Conservation (phyloP, 306 rosid species). For the Neltuma alba region DNA sequence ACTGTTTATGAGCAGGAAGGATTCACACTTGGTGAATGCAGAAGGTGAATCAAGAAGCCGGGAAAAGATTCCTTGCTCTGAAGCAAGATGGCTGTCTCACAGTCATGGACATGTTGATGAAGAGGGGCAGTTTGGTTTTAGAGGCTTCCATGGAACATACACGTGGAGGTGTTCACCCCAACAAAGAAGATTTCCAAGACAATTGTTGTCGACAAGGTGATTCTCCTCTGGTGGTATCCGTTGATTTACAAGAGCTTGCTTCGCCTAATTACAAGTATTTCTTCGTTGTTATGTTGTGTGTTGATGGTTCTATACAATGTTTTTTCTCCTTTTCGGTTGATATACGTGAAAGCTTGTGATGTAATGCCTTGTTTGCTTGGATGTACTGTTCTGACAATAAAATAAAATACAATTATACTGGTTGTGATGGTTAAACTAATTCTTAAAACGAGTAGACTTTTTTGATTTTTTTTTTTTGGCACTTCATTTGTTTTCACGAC, state of each 20-base stretch:
- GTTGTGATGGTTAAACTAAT: not conserved
- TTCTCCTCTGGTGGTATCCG: slow-evolving; percentile 55
- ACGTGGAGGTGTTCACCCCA: slow-evolving; percentile 54
- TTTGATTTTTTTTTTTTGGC: not conserved
- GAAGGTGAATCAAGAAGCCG: slow-evolving; percentile 97
- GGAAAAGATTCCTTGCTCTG: slow-evolving; percentile 64
- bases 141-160: slow-evolving; percentile 86
- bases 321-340: not conserved
- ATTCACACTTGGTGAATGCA: slow-evolving; percentile 81
- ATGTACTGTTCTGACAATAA: slow-evolving; percentile 9
- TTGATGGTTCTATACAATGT: slow-evolving; percentile 19
- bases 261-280: not conserved
- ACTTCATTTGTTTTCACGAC: not conserved
- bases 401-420: slow-evolving; percentile 16
- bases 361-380: slow-evolving; percentile 1
- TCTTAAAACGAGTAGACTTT: not conserved
- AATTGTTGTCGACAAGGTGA: slow-evolving; percentile 74
- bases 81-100: slow-evolving; percentile 81
- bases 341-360: slow-evolving; percentile 4
- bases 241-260: slow-evolving; percentile 53
- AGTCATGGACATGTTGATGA: slow-evolving; percentile 67
- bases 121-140: slow-evolving; percentile 63
- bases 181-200: slow-evolving; percentile 59
- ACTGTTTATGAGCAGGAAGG: slow-evolving; percentile 80
- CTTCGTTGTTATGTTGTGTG: slow-evolving; percentile 16